phyloP scores from a whole-genome alignment of 208 protist species.

The Leishmania major region DNA sequence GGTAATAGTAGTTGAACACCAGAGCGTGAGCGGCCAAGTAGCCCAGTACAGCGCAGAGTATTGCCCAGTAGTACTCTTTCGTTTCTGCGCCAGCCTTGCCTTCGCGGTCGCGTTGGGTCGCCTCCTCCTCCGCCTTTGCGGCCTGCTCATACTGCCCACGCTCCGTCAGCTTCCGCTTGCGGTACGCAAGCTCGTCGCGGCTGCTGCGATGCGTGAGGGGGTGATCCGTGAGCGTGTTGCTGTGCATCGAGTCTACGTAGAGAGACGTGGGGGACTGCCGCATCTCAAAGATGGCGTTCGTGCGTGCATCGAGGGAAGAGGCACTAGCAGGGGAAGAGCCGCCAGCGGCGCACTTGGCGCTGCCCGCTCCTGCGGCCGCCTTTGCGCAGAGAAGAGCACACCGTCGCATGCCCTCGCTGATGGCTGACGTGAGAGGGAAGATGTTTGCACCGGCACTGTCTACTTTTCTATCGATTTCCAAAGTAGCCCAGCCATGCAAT shows the following conservation, averaged over 20 bases:
- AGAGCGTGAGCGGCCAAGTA: conserved; percentile 79
- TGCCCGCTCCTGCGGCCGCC: conserved; percentile 10
- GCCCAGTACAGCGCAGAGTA: conserved; percentile 70
- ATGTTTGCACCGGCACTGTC: neutral
- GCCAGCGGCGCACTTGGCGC: conserved; percentile 1
- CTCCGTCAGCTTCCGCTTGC: conserved; percentile 85
- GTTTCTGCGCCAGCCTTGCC: conserved; percentile 71
- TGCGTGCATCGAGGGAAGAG: conserved; percentile 25
- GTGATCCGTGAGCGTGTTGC: conserved; percentile 86
- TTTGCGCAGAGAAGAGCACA: conserved; percentile 18
- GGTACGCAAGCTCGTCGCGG: conserved; percentile 82
- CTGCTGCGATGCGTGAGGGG: conserved; percentile 83
- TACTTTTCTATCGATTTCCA: too few species aligned
- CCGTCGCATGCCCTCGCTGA: conserved; percentile 19
- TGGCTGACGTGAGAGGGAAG: neutral
- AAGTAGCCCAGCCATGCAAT: neutral
- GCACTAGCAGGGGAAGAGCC: conserved; percentile 2
- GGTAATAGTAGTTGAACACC: conserved; percentile 84
- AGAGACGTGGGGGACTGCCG: conserved; percentile 75
- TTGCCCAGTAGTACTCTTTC: conserved; percentile 85
- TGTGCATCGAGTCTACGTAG: conserved; percentile 85
- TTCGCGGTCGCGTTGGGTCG: conserved; percentile 57
- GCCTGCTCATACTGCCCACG: conserved; percentile 81
- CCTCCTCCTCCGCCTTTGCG: conserved; percentile 77
- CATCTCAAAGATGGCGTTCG: conserved; percentile 68